Percentiles rank a stretch among this genome's conserved stretches.
Evolutionary conservation across 495 filamentous ascomycete genomes (phyloP).

Genomic region (Glarea lozoyensis): DNA sequence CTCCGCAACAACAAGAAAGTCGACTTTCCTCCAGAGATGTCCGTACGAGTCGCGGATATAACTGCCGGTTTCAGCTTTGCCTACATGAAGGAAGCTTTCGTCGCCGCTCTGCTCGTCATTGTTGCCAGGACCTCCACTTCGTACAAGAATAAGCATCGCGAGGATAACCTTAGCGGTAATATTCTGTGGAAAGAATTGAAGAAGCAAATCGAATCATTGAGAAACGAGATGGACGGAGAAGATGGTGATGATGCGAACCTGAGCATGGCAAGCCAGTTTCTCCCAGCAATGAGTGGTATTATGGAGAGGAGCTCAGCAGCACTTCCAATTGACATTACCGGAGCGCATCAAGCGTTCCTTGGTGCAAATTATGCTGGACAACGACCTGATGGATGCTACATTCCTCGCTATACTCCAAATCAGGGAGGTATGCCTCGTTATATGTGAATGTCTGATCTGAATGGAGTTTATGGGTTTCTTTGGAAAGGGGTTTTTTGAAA

Average conservation of each 20-base stretch:
- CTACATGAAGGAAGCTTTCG: conserved; percentile 57
- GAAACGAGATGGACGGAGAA: conserved; percentile 42
- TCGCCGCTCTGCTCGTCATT: conserved; percentile 47
- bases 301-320: too few species aligned
- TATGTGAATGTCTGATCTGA: too few species aligned
- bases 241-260: neutral
- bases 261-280: conserved; percentile 6
- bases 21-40: conserved; percentile 46
- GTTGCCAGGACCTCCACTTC: conserved; percentile 13
- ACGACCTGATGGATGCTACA: too few species aligned
- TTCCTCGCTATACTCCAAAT: too few species aligned
- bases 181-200: conserved; percentile 46
- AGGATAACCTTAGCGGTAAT: conserved; percentile 33
- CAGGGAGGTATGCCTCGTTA: too few species aligned
- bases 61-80: conserved; percentile 56
- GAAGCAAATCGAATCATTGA: conserved; percentile 44
- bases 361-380: too few species aligned
- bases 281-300: conserved; percentile 4
- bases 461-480: too few species aligned
- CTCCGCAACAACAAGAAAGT: conserved; percentile 41
- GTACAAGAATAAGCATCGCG: conserved; percentile 22
- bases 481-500: too few species aligned
- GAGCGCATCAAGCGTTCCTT: too few species aligned
- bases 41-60: conserved; percentile 43
- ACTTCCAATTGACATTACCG: too few species aligned